phyloP scores from a whole-genome alignment of 2,329 filamentous ascomycete genomes.

The Botrytis medusae region DNA sequence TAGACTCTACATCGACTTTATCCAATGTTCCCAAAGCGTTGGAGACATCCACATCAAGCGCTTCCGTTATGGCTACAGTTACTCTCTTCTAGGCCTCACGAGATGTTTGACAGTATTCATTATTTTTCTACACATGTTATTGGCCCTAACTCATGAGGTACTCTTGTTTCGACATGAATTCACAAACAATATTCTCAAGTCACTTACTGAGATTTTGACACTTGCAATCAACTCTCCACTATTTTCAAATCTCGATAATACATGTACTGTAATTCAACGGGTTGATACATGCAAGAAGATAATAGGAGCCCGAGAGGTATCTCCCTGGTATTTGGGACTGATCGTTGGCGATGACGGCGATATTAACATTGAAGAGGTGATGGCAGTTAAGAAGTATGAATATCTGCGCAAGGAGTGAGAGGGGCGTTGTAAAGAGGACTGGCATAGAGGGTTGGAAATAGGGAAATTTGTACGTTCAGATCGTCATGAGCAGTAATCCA shows the following conservation, averaged over 20 bases:
- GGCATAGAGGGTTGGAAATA: background rate
- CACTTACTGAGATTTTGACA: background rate
- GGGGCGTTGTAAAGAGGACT: background rate
- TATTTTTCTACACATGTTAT: background rate
- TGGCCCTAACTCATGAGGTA: background rate
- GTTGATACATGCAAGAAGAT: background rate
- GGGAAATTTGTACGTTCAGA: no score
- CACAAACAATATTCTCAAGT: background rate
- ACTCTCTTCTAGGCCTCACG: background rate
- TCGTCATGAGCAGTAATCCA: no score
- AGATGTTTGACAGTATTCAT: background rate
- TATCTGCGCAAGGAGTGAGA: background rate
- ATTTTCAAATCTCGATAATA: background rate
- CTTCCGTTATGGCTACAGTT: slow-evolving; percentile 1
- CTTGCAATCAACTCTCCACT: background rate
- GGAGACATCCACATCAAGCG: background rate
- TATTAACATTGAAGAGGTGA: background rate
- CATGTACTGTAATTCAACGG: background rate
- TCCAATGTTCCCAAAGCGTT: background rate
- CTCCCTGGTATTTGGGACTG: background rate
- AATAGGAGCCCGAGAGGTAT: background rate
- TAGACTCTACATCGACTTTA: background rate
- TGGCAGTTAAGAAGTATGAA: background rate
- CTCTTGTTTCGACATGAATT: background rate
- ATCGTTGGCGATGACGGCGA: background rate